phyloP scores from a whole-genome alignment of 768 basidiomycete genomes.

The Tubosaeta sp. region DNA sequence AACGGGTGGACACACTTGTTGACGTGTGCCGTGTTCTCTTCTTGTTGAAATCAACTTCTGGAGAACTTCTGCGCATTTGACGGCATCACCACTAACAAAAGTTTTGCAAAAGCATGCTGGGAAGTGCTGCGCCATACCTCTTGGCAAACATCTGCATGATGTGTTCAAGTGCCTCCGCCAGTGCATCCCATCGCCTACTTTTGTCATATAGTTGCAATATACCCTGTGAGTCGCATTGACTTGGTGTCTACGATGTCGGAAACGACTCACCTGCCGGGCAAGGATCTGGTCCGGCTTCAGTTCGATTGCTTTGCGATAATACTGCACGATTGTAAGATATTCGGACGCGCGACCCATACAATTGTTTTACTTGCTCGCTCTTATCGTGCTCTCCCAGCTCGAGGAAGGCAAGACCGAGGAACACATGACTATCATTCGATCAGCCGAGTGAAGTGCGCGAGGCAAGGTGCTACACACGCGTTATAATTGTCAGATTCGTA shows the following conservation, averaged over 20 bases:
- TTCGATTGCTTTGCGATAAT: conserved; percentile 73
- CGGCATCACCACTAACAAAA: conserved; percentile 59
- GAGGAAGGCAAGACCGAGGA: conserved; percentile 73
- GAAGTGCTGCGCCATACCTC: conserved; percentile 39
- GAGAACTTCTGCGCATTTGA: conserved; percentile 75
- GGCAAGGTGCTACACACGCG: conserved; percentile 54
- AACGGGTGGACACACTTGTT: conserved; percentile 42
- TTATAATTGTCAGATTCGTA: conserved; percentile 83
- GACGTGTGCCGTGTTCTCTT: conserved; percentile 53
- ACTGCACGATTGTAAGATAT: conserved; percentile 40
- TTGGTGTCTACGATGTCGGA: conserved; percentile 1
- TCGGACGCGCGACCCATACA: not conserved
- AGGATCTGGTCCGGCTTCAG: conserved; percentile 65
- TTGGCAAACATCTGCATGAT: conserved; percentile 57
- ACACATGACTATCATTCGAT: conserved; percentile 61
- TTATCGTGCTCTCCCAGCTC: conserved; percentile 67
- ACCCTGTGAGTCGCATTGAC: conserved; percentile 45
- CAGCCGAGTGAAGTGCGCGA: not conserved
- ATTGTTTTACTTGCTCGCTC: conserved; percentile 77
- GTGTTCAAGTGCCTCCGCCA: conserved; percentile 47
- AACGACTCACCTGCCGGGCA: conserved; percentile 73
- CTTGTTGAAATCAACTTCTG: conserved; percentile 71
- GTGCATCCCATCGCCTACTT: conserved; percentile 52
- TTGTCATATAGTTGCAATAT: conserved; percentile 70
- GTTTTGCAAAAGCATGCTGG: not conserved